Base-by-base conservation (phyloP, 2,329 filamentous ascomycete genomes). In the Sclerotinia borealis region DNA sequence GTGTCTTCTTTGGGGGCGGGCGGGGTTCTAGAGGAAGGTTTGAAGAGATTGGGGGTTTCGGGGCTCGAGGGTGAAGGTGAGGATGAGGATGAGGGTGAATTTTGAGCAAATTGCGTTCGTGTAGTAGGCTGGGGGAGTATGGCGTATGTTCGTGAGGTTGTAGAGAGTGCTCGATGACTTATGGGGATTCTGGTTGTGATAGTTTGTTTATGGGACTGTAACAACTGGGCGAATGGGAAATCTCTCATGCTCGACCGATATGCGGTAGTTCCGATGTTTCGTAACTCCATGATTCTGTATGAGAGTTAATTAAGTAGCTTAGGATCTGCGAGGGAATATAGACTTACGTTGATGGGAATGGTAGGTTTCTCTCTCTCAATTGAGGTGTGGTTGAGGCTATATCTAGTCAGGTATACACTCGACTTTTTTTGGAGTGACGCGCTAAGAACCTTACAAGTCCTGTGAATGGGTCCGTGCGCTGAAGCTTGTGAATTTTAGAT, bases 211-310 rank as follows among this genome's bases (percentile, higher is more conserved):
- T 22, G 48, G 22, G 29, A 37, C 36, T 56, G 49, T 11, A 47
- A 48, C 37, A 56, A 19, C 25, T 56, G 37, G 29, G 22, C 29
- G 19, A 56, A 29, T 48, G 60, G 41, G 8, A 43, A 31, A 39
- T 56, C 39, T 43, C 50, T 27, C 7, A 41, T 27, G 31, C 50
- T 62, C 22, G 60, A 56, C 50, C 60, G 50, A 31, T 56, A 29
- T 4, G 27, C 36, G 31, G 50, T 29, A 4, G 50, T 19, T 43
- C 43, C 54, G 19, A 45, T 49, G 19, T 70, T 68, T 72, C 74
- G 70, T 64, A 76, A 55, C 65, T 76, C 74, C 75, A 76, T 76
- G 61, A 56, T 56, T 31, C 66, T 69, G 36, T 34, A 22, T 31
- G 47, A 31, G 2, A 22, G 68, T 65, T 69, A 67, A 22, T 59